These are phyloP conservation scores for Parmelia sp. DNA, from an alignment of 495 filamentous ascomycete genomes.

Conservation along the genomic window DNA sequence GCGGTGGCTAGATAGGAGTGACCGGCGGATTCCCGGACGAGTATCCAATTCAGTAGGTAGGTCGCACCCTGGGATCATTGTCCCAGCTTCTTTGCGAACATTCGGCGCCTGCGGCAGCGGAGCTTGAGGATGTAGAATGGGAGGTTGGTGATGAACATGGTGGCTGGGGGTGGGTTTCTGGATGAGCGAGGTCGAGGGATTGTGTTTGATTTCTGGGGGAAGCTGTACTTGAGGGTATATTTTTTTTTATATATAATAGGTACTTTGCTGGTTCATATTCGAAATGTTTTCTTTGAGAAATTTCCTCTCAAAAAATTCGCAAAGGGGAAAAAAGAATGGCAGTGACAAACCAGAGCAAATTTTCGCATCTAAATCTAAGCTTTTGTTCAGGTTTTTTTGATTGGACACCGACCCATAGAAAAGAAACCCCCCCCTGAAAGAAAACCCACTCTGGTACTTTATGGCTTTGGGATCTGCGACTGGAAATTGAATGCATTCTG, in stretches of 20 bases:
- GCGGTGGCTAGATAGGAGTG: background rate
- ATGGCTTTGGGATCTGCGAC: background rate
- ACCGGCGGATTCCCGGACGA: background rate
- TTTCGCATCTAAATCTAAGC: background rate
- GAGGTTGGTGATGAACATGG: background rate
- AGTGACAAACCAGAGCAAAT: too few species aligned
- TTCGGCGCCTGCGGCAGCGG: background rate
- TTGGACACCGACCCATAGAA: background rate
- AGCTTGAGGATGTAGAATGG: slow-evolving; percentile 3
- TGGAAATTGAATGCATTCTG: background rate
- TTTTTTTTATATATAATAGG: too few species aligned
- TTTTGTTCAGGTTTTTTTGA: background rate
- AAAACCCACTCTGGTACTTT: too few species aligned
- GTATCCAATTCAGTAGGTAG: background rate
- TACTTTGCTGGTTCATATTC: background rate
- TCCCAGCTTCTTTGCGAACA: background rate
- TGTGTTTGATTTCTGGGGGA: too few species aligned
- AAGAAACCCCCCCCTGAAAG: too few species aligned
- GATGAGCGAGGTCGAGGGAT: too few species aligned
- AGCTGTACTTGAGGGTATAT: too few species aligned
- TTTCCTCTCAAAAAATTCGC: too few species aligned
- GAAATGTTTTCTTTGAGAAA: too few species aligned
- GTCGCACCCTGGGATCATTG: background rate
- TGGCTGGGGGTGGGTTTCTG: too few species aligned
- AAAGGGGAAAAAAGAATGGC: too few species aligned